phyloP scores from a whole-genome alignment of 495 filamentous ascomycete genomes.

The Penicillium odoratum region DNA sequence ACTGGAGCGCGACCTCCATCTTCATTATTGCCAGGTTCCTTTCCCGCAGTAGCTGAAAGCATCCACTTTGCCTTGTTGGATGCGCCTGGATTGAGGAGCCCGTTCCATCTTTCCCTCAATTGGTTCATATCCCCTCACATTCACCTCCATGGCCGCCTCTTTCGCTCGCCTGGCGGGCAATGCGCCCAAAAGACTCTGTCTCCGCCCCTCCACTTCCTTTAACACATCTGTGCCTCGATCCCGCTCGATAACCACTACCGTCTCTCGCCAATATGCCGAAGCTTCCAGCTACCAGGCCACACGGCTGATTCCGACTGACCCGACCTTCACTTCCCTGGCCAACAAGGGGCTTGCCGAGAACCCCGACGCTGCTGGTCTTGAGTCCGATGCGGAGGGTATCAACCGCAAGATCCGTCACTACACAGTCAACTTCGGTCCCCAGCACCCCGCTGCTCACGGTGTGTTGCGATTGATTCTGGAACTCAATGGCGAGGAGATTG shows the following conservation, averaged over 20 bases:
- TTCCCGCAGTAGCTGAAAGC: constrained; percentile 33
- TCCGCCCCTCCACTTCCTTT: constrained; percentile 48
- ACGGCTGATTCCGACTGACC: constrained; percentile 58
- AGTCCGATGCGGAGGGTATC: constrained; percentile 53
- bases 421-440: constrained; percentile 99
- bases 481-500: constrained; percentile 95
- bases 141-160: constrained; percentile 61
- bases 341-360: constrained; percentile 45
- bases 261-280: constrained; percentile 61
- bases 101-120: constrained; percentile 28
- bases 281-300: constrained; percentile 59
- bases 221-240: constrained; percentile 43
- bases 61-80: constrained; percentile 32
- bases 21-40: constrained; percentile 33
- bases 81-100: constrained; percentile 45
- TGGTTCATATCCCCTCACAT: constrained; percentile 23
- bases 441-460: constrained; percentile 98
- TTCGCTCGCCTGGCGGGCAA: constrained; percentile 64
- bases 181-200: constrained; percentile 64
- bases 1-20: constrained; percentile 40
- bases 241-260: constrained; percentile 69
- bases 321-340: constrained; percentile 52
- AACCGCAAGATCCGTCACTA: constrained; percentile 95
- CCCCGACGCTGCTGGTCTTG: constrained; percentile 46
- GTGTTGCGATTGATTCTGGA: constrained; percentile 98